phyloP scores from a whole-genome alignment of 768 basidiomycete species.

The Suillus fuscotomentosus region DNA sequence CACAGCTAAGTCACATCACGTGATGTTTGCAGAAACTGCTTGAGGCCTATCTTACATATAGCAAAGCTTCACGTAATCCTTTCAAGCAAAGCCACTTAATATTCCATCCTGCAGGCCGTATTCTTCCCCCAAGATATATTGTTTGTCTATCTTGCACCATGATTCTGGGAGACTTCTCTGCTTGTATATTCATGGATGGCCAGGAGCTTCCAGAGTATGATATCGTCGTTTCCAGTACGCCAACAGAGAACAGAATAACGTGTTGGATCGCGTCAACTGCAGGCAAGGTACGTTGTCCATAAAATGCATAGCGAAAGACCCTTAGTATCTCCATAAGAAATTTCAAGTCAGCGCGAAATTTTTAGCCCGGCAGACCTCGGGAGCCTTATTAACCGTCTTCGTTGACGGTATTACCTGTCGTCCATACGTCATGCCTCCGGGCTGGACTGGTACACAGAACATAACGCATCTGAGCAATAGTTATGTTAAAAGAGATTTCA shows the following conservation, averaged over 20 bases:
- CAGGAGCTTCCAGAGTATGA: constrained; percentile 17
- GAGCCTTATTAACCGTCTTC: background rate
- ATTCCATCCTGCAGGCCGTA: background rate
- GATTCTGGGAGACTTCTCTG: constrained; percentile 16
- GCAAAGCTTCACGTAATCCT: too few relatives aligned
- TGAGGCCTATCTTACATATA: too few relatives aligned
- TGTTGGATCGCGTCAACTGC: constrained; percentile 22
- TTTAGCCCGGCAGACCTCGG: background rate
- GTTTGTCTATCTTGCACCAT: constrained; percentile 2
- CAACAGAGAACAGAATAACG: constrained; percentile 10
- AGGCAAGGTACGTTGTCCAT: constrained; percentile 14
- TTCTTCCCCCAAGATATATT: background rate
- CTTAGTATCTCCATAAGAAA: constrained; percentile 4
- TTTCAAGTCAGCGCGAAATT: constrained; percentile 14
- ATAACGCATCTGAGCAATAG: background rate
- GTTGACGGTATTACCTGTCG: constrained; percentile 11
- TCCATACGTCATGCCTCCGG: accelerated
- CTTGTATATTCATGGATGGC: constrained; percentile 13
- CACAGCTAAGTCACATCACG: too few relatives aligned
- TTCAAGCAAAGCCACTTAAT: background rate
- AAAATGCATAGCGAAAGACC: background rate
- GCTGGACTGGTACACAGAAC: background rate
- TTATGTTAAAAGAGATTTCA: background rate
- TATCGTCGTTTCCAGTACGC: constrained; percentile 4
- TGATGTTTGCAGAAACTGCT: too few relatives aligned